phyloP scores from a whole-genome alignment of 2,329 filamentous ascomycete genomes.

The Talaromyces sp. region DNA sequence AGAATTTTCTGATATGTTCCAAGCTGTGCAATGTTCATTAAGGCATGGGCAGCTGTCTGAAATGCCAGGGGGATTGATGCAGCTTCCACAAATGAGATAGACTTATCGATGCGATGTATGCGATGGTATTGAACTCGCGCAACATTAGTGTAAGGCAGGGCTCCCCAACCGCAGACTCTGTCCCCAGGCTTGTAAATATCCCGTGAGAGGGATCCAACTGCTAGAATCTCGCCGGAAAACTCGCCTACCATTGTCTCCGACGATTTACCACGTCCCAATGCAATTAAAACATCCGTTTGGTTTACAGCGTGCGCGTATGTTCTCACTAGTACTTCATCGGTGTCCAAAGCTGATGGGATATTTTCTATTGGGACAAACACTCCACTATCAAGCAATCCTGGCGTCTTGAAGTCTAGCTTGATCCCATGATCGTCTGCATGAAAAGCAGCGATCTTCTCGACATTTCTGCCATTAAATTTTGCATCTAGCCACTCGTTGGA shows the following conservation, averaged over 20 bases:
- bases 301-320: background rate
- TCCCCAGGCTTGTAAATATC: background rate
- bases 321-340: background rate
- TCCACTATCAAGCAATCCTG: background rate
- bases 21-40: slow-evolving; percentile 19
- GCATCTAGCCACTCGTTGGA: background rate
- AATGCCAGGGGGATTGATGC: slow-evolving; percentile 41
- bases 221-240: background rate
- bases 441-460: background rate
- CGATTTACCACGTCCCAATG: background rate
- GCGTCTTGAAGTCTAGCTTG: background rate
- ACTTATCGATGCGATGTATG: background rate
- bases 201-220: background rate
- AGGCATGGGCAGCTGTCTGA: slow-evolving; percentile 19
- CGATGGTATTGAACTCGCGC: background rate
- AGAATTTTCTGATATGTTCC: slow-evolving; percentile 22
- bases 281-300: background rate
- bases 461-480: background rate
- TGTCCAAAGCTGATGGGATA: background rate
- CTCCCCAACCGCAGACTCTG: background rate
- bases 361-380: background rate
- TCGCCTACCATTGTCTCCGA: background rate
- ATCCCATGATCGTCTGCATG: background rate
- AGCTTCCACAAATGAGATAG: slow-evolving; percentile 19
- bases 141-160: background rate